Evolutionary conservation across 2,329 filamentous ascomycete genomes (phyloP).

Genomic region (Phaeoacremonium minimum): DNA sequence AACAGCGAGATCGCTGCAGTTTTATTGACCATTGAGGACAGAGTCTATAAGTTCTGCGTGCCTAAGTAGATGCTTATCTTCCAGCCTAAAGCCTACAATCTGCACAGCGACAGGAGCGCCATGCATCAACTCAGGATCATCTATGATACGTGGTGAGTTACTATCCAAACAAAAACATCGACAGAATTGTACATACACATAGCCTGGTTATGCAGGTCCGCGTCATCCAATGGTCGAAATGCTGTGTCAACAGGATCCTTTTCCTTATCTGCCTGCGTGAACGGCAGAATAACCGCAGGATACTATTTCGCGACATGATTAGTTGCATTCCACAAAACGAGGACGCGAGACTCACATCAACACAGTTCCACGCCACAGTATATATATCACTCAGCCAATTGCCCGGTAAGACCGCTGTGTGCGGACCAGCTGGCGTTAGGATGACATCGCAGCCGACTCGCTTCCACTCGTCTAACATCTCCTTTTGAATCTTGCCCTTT

Average conservation of each 20-base stretch:
- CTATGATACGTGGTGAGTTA: constrained; percentile 15
- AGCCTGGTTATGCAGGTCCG: constrained; percentile 20
- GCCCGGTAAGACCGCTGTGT: constrained; percentile 22
- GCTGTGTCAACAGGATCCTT: constrained; percentile 18
- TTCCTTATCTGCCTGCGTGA: constrained; percentile 20
- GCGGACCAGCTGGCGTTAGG: constrained; percentile 20
- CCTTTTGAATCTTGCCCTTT: constrained; percentile 22
- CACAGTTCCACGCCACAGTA: constrained; percentile 21
- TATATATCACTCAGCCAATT: constrained; percentile 27
- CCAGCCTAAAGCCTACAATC: constrained; percentile 22
- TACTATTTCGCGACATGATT: constrained; percentile 14
- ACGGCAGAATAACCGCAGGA: constrained; percentile 24
- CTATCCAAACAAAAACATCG: neutral
- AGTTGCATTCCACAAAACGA: neutral
- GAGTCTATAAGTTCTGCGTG: constrained; percentile 22
- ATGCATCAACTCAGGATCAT: constrained; percentile 26
- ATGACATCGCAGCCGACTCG: constrained; percentile 23
- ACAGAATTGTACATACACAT: constrained; percentile 15
- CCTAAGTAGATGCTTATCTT: constrained; percentile 23
- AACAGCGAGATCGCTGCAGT: no score
- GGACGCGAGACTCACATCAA: neutral
- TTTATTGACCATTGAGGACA: no score
- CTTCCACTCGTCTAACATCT: constrained; percentile 28
- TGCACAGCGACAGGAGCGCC: constrained; percentile 26
- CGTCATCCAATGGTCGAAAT: constrained; percentile 17